Evolutionary conservation across 2,329 filamentous ascomycete species (phyloP).

Genomic region (Celoporthe dispersa): DNA sequence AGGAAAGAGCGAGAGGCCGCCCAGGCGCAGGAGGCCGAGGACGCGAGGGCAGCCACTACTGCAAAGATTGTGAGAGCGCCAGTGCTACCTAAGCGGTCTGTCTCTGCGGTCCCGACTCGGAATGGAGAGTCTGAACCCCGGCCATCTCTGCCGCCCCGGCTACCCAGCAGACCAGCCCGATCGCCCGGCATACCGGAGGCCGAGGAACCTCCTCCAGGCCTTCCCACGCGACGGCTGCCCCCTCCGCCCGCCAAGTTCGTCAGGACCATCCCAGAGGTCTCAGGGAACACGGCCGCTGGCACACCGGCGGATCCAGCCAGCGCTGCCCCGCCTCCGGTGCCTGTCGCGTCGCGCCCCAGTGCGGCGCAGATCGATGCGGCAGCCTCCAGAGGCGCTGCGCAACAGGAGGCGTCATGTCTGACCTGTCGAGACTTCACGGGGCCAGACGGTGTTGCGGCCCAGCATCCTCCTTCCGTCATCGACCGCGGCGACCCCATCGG

Average conservation of each 20-base stretch:
- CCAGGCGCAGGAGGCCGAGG: slow-evolving; percentile 43
- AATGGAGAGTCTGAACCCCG: slow-evolving; percentile 35
- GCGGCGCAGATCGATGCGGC: slow-evolving; percentile 54
- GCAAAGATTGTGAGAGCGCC: slow-evolving; percentile 37
- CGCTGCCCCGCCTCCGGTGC: slow-evolving; percentile 56
- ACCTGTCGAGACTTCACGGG: slow-evolving; percentile 86
- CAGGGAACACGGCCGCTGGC: slow-evolving; percentile 33
- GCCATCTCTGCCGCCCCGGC: slow-evolving; percentile 53
- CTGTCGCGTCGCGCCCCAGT: slow-evolving; percentile 56
- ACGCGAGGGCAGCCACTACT: slow-evolving; percentile 36
- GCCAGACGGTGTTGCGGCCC: slow-evolving; percentile 77
- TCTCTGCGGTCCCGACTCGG: slow-evolving; percentile 40
- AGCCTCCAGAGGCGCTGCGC: slow-evolving; percentile 39
- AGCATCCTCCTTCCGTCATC: slow-evolving; percentile 73
- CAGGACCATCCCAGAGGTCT: slow-evolving; percentile 37
- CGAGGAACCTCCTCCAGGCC: slow-evolving; percentile 55
- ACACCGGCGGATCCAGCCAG: slow-evolving; percentile 30
- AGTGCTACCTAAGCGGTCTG: slow-evolving; percentile 44
- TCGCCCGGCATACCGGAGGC: slow-evolving; percentile 42
- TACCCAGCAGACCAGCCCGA: slow-evolving; percentile 54
- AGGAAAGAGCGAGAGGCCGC: slow-evolving; percentile 56
- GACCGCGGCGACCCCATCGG: slow-evolving; percentile 68
- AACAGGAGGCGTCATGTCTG: slow-evolving; percentile 59
- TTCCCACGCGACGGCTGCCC: slow-evolving; percentile 45
- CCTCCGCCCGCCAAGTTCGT: slow-evolving; percentile 42